A percentile compares a stretch with the other conserved stretches of the same genome.
phyloP scores from a whole-genome alignment of 305 asterid genomes.

The Solanum hybrid region DNA sequence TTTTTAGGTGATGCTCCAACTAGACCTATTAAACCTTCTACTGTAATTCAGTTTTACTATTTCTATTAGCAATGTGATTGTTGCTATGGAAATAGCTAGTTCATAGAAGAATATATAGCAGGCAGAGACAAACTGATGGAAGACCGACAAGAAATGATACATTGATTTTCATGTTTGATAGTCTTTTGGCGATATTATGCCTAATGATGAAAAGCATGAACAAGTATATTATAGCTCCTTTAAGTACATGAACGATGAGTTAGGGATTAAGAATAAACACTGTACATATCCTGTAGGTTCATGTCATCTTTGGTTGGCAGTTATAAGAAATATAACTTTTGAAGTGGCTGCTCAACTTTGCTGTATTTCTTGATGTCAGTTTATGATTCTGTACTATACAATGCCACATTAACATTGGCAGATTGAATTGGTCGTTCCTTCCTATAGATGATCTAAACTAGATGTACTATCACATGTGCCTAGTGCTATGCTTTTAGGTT shows the following conservation, averaged over 20 bases:
- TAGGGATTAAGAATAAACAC: not conserved
- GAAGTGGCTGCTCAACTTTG: not conserved
- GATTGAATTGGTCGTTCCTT: not conserved
- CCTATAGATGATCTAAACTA: not conserved
- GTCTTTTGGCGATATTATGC: not conserved
- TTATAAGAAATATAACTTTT: not conserved
- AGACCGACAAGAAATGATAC: not conserved
- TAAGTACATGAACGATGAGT: not conserved
- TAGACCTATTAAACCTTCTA: not conserved
- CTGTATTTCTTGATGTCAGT: not conserved
- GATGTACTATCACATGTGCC: not conserved
- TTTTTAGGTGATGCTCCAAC: not conserved
- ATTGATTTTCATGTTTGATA: not conserved
- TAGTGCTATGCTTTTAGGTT: not conserved
- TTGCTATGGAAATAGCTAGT: not conserved
- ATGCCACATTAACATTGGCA: not conserved
- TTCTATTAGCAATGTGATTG: not conserved
- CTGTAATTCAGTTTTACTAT: not conserved
- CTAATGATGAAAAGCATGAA: not conserved
- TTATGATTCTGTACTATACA: not conserved
- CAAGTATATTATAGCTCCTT: not conserved
- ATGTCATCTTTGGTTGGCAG: not conserved
- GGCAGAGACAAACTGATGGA: not conserved
- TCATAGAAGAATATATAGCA: not conserved
- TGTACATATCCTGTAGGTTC: not conserved